Evolutionary conservation across 331 rosid species (phyloP).

Genomic region (Spiraea crenata): DNA sequence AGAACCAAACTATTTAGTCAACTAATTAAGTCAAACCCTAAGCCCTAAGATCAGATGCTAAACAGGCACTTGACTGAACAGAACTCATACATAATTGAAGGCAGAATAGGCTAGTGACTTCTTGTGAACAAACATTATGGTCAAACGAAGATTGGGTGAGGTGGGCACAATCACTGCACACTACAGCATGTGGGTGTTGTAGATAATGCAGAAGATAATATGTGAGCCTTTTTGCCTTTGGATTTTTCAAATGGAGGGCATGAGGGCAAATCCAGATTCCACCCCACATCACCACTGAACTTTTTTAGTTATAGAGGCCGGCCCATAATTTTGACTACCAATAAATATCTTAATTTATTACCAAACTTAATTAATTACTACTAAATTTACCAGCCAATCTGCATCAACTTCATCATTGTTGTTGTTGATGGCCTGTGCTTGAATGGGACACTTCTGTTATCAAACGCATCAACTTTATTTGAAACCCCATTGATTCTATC

Average conservation of each 20-base stretch:
- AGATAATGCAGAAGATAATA: not conserved
- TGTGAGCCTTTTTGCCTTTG: slow-evolving; percentile 8
- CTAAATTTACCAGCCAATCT: slow-evolving; percentile 19
- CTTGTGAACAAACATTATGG: slow-evolving; percentile 5
- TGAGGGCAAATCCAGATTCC: slow-evolving; percentile 1
- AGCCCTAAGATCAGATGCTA: too few species aligned
- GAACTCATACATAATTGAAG: not conserved
- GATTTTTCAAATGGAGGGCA: slow-evolving; percentile 18
- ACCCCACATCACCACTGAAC: not conserved
- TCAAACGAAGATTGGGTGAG: slow-evolving; percentile 17
- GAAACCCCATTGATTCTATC: slow-evolving; percentile 6
- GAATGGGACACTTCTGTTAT: slow-evolving; percentile 10
- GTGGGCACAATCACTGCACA: slow-evolving; percentile 37
- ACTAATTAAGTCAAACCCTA: not conserved
- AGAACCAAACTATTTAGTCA: not conserved
- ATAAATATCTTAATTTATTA: not conserved
- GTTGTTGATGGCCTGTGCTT: not conserved
- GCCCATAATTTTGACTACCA: slow-evolving; percentile 24
- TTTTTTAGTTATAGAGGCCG: slow-evolving; percentile 19
- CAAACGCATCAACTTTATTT: not conserved
- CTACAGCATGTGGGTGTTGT: not conserved
- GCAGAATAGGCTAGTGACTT: not conserved
- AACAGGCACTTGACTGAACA: not conserved
- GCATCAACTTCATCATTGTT: slow-evolving; percentile 18
- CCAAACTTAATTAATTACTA: not conserved